Base-by-base conservation (phyloP, 2,329 filamentous ascomycete genomes). In the Fusarium sterilihyphosum region DNA sequence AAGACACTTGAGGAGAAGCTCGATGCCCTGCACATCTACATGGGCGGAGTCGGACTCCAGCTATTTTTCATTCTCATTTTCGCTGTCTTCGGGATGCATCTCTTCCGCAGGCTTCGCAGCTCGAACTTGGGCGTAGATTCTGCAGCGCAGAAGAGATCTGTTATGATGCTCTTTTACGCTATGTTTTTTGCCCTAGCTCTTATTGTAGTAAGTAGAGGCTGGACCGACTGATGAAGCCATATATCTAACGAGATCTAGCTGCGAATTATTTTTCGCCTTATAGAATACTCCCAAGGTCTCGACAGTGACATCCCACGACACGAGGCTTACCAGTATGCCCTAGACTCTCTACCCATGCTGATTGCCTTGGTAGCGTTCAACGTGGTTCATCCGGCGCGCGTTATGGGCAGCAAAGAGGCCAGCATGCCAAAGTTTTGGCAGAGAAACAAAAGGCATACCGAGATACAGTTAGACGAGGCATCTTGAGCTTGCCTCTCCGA, bases 1-100 rank as follows among this genome's bases (percentile, higher is more conserved):
- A 31, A 49, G 6, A 49, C 46, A 0, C 4, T 49, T 0, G 9
- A 0, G 0, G 46, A 49, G 7, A 49, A 49, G 4, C 46, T 49
- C 3, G 26, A 49, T 31, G 46, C 46, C 0, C 14, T 49, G 6
- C 46, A 49, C 10, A 17, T 49, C 0, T 49, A 49, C 13, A 49
- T 49, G 46, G 26, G 46, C 10, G 46, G 46, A 9, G 46, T 49
- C 5, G 46, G 46, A 12, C 7, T 49, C 4, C 46, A 49, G 20
- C 20, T 49, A 4, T 31, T 49, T 8, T 49, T 49, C 13, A 49
- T 49, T 22, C 14, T 49, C 10, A 1, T 31, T 22, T 49, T 49
- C 7, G 6, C 46, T n/a, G 9, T 49, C 14, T 49, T 49, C 7
- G 46, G 46, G 2, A 3, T 49, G 4, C 46, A 17, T 17, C 46